These are phyloP conservation scores for Penicillium nucicola DNA, from an alignment of 495 filamentous ascomycete genomes.

Conservation along the genomic window DNA sequence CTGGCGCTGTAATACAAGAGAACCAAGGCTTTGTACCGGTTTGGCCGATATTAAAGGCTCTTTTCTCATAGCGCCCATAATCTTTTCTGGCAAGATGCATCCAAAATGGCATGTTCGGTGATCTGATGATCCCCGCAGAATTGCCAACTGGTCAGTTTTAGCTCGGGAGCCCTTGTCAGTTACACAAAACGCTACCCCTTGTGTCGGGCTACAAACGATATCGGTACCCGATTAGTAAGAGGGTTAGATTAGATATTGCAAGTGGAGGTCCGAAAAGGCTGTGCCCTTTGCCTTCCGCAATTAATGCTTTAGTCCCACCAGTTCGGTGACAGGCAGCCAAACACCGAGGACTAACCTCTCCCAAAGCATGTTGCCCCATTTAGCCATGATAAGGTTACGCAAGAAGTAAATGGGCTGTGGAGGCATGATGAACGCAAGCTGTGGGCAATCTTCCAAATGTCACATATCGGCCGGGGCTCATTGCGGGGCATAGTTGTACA, in stretches of 20 bases:
- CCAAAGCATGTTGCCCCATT: conserved; percentile 2
- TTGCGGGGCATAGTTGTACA: too few species aligned
- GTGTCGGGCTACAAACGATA: conserved; percentile 12
- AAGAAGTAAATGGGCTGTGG: too few species aligned
- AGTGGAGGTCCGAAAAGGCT: conserved; percentile 6
- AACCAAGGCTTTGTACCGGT: conserved; percentile 56
- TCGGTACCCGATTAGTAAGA: too few species aligned
- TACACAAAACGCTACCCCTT: conserved; percentile 19
- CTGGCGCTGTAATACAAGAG: conserved; percentile 12
- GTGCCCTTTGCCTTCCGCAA: conserved; percentile 17
- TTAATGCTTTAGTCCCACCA: conserved; percentile 16
- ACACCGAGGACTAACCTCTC: conserved; percentile 9
- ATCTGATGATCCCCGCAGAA: conserved; percentile 4
- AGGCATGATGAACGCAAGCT: too few species aligned
- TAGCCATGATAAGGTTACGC: too few species aligned
- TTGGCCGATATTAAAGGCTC: too few species aligned
- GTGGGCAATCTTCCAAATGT: too few species aligned
- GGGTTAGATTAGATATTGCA: too few species aligned
- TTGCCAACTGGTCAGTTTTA: conserved; percentile 21
- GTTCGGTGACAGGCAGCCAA: conserved; percentile 7
- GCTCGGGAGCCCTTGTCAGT: conserved; percentile 16
- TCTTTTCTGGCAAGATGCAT: neutral
- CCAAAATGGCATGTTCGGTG: too few species aligned
- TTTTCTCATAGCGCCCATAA: conserved; percentile 29
- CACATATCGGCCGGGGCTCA: too few species aligned